A percentile compares a stretch with the other conserved stretches of the same genome.
These are phyloP conservation scores for Elsinoe necatrix DNA, from an alignment of 2,329 filamentous ascomycete genomes.

Conservation along the genomic window DNA sequence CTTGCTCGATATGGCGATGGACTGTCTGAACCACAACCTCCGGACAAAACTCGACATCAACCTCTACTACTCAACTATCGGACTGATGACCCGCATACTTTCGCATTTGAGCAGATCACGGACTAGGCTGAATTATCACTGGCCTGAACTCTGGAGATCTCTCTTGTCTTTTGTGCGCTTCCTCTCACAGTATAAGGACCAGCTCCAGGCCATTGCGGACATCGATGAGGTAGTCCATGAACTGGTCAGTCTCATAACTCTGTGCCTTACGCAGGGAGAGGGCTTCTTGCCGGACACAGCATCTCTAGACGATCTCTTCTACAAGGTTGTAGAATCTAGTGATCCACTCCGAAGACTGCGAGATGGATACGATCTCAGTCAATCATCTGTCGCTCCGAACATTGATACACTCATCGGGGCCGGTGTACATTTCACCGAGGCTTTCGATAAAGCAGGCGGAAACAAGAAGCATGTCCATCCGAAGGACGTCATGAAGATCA, in stretches of 20 bases:
- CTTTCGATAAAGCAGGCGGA: slow-evolving; percentile 56
- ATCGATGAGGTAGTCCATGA: slow-evolving; percentile 67
- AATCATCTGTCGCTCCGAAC: slow-evolving; percentile 17
- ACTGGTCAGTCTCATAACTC: slow-evolving; percentile 72
- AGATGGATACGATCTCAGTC: slow-evolving; percentile 55
- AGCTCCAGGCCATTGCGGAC: slow-evolving; percentile 60
- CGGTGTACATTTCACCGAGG: slow-evolving; percentile 74
- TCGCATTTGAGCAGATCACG: slow-evolving; percentile 76
- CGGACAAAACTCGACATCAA: slow-evolving; percentile 74
- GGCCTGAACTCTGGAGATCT: slow-evolving; percentile 89
- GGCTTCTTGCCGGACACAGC: slow-evolving; percentile 80
- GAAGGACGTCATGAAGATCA: slow-evolving; percentile 76
- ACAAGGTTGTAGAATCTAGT: slow-evolving; percentile 91
- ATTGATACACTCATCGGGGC: slow-evolving; percentile 80
- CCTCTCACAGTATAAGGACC: slow-evolving; percentile 73
- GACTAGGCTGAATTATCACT: slow-evolving; percentile 78
- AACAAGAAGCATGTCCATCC: slow-evolving; percentile 66
- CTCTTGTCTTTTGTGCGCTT: slow-evolving; percentile 84
- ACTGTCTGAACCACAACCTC: slow-evolving; percentile 90
- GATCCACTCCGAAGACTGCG: slow-evolving; percentile 76
- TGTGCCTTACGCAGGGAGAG: slow-evolving; percentile 79
- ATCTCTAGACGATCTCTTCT: slow-evolving; percentile 93
- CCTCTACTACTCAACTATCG: slow-evolving; percentile 59
- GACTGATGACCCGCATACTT: slow-evolving; percentile 72
- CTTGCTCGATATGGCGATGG: slow-evolving; percentile 78